These are phyloP conservation scores for Acacia acuminata DNA, from an alignment of 306 rosid genomes.

Conservation along the genomic window DNA sequence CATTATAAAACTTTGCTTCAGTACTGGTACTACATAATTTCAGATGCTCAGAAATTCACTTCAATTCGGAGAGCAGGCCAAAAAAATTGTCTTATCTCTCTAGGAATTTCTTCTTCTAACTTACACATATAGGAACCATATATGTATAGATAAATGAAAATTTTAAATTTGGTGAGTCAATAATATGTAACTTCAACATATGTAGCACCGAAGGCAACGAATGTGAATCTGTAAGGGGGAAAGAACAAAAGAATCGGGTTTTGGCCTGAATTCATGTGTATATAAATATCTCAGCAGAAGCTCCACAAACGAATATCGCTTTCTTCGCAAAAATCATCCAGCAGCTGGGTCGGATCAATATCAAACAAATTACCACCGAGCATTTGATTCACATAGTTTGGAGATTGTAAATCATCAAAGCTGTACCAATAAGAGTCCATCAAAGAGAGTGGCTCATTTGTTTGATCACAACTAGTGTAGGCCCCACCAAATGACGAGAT, in stretches of 20 bases:
- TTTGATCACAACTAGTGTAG: constrained; percentile 23
- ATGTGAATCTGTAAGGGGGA: constrained; percentile 43
- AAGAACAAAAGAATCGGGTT: neutral
- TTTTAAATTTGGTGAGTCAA: constrained; percentile 55
- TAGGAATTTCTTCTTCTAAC: constrained; percentile 32
- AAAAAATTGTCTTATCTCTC: constrained; percentile 58
- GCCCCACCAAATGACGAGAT: constrained; percentile 43
- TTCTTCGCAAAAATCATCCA: constrained; percentile 75
- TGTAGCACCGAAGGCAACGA: constrained; percentile 34
- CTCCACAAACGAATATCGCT: constrained; percentile 83
- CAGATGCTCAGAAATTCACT: constrained; percentile 45
- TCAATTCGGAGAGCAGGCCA: constrained; percentile 46
- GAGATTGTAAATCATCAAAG: constrained; percentile 57
- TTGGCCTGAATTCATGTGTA: constrained; percentile 1
- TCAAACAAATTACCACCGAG: constrained; percentile 63
- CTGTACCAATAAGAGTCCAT: constrained; percentile 66
- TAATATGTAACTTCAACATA: constrained; percentile 33
- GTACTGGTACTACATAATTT: constrained; percentile 43
- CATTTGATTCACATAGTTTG: constrained; percentile 67
- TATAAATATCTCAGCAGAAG: constrained; percentile 60
- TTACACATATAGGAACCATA: constrained; percentile 8
- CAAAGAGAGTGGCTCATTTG: constrained; percentile 46
- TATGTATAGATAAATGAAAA: constrained; percentile 16
- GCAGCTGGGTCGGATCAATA: constrained; percentile 57
- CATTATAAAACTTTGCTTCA: constrained; percentile 35